These are phyloP conservation scores for Sungouiella blattae DNA, from an alignment of 805 yeast species.

Conservation along the genomic window DNA sequence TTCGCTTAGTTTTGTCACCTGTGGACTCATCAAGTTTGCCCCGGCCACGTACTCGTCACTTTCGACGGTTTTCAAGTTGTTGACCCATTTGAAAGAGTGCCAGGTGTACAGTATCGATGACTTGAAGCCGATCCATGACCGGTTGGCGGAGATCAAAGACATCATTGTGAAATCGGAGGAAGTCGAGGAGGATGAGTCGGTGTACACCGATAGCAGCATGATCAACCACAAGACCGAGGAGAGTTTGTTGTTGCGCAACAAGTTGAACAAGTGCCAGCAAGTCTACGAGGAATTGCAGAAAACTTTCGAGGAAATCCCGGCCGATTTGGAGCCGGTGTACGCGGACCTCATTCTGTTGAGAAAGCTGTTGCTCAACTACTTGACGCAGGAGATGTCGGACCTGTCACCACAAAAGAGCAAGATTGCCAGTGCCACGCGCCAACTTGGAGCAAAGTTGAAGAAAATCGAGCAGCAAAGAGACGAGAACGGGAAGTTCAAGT, in stretches of 20 bases:
- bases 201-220: slow-evolving; percentile 4
- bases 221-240: slow-evolving; percentile 50
- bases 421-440: slow-evolving; percentile 10
- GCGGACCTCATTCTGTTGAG: slow-evolving; percentile 61
- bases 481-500: slow-evolving; percentile 50
- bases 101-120: slow-evolving; percentile 83
- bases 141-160: slow-evolving; percentile 65
- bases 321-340: slow-evolving; percentile 42
- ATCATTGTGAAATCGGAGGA: slow-evolving; percentile 46
- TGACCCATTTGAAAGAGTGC: slow-evolving; percentile 79
- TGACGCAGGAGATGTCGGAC: slow-evolving; percentile 17
- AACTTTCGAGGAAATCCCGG: slow-evolving; percentile 41
- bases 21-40: slow-evolving; percentile 85
- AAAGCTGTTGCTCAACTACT: slow-evolving; percentile 44
- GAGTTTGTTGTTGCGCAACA: slow-evolving; percentile 56
- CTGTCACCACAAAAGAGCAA: background rate
- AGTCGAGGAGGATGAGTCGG: slow-evolving; percentile 9
- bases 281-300: slow-evolving; percentile 56
- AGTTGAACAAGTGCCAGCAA: slow-evolving; percentile 59
- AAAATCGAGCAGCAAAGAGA: slow-evolving; percentile 42
- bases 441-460: slow-evolving; percentile 24
- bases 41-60: slow-evolving; percentile 93
- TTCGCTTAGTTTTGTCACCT: slow-evolving; percentile 83
- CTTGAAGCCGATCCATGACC: slow-evolving; percentile 66
- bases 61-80: slow-evolving; percentile 77